phyloP scores from a whole-genome alignment of 2,329 filamentous ascomycete species.

The Colletotrichum eremochloae region DNA sequence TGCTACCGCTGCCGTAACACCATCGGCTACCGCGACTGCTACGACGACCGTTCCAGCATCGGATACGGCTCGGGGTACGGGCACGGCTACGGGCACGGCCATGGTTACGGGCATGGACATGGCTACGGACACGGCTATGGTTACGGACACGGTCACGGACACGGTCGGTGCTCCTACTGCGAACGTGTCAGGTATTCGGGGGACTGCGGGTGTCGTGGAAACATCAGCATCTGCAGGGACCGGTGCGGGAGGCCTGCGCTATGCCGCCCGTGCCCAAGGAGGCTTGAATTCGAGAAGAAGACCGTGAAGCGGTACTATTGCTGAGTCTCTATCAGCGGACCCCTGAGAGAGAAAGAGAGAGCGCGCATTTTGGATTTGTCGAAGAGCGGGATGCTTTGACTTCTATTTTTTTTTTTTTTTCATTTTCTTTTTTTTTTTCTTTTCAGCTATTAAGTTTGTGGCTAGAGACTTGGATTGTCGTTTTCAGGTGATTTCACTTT shows the following conservation, averaged over 20 bases:
- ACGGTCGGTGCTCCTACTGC: constrained; percentile 11
- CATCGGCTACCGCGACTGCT: constrained; percentile 6
- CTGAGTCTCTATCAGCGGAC: not conserved
- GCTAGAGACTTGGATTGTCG: not conserved
- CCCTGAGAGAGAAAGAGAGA: not conserved
- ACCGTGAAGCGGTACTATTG: constrained; percentile 13
- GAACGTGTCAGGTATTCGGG: not conserved
- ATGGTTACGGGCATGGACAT: not conserved
- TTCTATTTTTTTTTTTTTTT: constrained; percentile 34
- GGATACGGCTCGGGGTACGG: constrained; percentile 4
- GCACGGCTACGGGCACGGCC: not conserved
- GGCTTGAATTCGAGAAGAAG: constrained; percentile 7
- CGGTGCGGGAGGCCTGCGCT: constrained; percentile 9
- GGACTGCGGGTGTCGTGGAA: not conserved
- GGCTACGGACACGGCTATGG: not conserved
- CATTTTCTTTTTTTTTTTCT: not conserved
- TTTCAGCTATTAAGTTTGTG: too few species aligned
- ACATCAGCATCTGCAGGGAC: constrained; percentile 6
- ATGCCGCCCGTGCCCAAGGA: not conserved
- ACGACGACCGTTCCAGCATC: constrained; percentile 4
- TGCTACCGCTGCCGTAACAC: constrained; percentile 14
- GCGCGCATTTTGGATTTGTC: not conserved
- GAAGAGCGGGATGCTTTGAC: constrained; percentile 44
- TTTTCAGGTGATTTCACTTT: not conserved
- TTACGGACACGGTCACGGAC: not conserved